Evolutionary conservation across 2,329 filamentous ascomycete genomes (phyloP).

Genomic region (Epicoccum sorghinum): DNA sequence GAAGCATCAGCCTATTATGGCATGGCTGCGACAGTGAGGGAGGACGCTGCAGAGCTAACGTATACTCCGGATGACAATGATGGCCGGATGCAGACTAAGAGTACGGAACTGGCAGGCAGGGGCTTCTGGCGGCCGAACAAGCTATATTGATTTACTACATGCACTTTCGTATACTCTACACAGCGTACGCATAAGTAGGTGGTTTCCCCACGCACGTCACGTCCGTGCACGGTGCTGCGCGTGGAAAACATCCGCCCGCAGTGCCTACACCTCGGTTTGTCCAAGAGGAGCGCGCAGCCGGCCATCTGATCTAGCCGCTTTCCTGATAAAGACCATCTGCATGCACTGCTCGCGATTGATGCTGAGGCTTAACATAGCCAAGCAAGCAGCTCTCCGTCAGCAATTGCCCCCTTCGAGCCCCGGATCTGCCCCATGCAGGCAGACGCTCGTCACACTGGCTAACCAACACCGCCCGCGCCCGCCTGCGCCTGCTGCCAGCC

Average conservation of each 20-base stretch:
- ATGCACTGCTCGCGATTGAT: constrained; percentile 32
- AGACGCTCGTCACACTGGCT: constrained; percentile 49
- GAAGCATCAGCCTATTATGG: neutral
- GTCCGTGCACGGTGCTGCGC: constrained; percentile 13
- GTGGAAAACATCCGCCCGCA: constrained; percentile 20
- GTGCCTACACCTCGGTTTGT: constrained; percentile 33
- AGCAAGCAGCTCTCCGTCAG: constrained; percentile 20
- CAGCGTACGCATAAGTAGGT: neutral
- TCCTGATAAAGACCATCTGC: constrained; percentile 23
- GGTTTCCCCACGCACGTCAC: constrained; percentile 10
- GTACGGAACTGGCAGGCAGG: constrained; percentile 25
- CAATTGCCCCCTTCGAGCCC: constrained; percentile 27
- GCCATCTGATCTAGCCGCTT: constrained; percentile 22
- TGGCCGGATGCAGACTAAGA: neutral
- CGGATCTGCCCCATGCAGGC: constrained; percentile 44
- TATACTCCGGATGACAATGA: constrained; percentile 8
- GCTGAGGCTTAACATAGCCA: constrained; percentile 34
- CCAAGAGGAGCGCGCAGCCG: constrained; percentile 15
- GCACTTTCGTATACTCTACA: too few species aligned
- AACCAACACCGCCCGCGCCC: constrained; percentile 41
- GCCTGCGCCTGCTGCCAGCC: constrained; percentile 38
- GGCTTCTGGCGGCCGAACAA: constrained; percentile 55
- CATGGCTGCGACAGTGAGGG: neutral
- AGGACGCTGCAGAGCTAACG: neutral
- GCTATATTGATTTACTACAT: constrained; percentile 47